phyloP scores from a whole-genome alignment of 352 stramenopile species.

The Globisporangium ultimum region DNA sequence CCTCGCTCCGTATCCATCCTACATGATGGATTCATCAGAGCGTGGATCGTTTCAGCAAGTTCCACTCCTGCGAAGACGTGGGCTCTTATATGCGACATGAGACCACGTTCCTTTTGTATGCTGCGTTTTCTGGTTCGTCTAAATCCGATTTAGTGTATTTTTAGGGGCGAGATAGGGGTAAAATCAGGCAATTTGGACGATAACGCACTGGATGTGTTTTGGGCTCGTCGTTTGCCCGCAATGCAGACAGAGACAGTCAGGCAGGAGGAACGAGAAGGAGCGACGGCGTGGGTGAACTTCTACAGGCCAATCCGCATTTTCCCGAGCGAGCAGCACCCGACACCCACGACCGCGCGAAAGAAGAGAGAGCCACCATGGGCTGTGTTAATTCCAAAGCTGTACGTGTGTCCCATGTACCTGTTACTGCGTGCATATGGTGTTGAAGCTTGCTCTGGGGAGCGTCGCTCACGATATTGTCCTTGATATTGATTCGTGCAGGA shows the following conservation, averaged over 20 bases:
- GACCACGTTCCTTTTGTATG: conserved; percentile 9
- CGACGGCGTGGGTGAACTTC: too few relatives aligned
- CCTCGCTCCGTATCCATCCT: too few relatives aligned
- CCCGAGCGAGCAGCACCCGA: conserved; percentile 18
- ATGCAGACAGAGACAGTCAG: conserved; percentile 6
- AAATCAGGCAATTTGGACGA: too few relatives aligned
- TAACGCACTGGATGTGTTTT: not conserved
- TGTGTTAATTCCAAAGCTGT: conserved; percentile 76
- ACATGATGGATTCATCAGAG: too few relatives aligned
- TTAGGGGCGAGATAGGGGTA: not conserved
- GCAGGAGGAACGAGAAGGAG: not conserved
- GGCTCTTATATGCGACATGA: conserved; percentile 15
- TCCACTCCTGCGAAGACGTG: not conserved
- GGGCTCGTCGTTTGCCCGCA: not conserved
- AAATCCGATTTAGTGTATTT: conserved; percentile 1
- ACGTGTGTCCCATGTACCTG: conserved; percentile 8
- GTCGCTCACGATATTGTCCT: not conserved
- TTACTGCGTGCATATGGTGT: not conserved
- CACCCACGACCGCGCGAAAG: not conserved
- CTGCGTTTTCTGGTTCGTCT: not conserved
- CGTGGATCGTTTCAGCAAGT: conserved; percentile 3
- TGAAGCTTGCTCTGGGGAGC: too few relatives aligned
- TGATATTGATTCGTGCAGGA: conserved; percentile 23
- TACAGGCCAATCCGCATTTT: conserved; percentile 12
- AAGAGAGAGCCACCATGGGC: conserved; percentile 41